phyloP scores from a whole-genome alignment of 2,329 filamentous ascomycete species.

The Lachnellula subtilissima region DNA sequence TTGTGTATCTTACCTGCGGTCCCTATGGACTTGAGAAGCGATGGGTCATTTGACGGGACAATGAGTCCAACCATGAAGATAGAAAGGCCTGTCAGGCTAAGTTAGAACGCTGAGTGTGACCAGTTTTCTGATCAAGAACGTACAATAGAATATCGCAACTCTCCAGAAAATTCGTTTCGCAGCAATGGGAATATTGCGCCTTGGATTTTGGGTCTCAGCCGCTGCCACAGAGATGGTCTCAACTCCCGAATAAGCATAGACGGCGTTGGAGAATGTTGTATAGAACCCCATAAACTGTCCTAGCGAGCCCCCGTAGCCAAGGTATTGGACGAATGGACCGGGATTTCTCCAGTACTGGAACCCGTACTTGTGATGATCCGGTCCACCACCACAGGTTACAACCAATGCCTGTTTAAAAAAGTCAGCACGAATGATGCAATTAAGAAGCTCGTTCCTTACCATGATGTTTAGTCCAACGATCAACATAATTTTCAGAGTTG shows the following conservation, averaged over 20 bases:
- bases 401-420: constrained; percentile 39
- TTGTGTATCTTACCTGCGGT: constrained; percentile 39
- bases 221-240: constrained; percentile 52
- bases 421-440: neutral
- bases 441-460: constrained; percentile 29
- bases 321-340: constrained; percentile 62
- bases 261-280: constrained; percentile 41
- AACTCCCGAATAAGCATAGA: constrained; percentile 44
- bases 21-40: constrained; percentile 36
- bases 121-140: neutral
- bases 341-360: constrained; percentile 68
- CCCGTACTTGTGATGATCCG: constrained; percentile 53
- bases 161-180: constrained; percentile 48
- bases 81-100: constrained; percentile 27
- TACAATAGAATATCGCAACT: constrained; percentile 48
- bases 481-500: constrained; percentile 54
- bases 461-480: constrained; percentile 60
- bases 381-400: constrained; percentile 58
- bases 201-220: constrained; percentile 49
- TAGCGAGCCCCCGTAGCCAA: constrained; percentile 54
- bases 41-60: constrained; percentile 48
- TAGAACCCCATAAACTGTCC: constrained; percentile 54
- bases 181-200: constrained; percentile 51
- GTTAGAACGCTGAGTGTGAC: neutral
- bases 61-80: constrained; percentile 48